Evolutionary conservation across 805 yeast species (phyloP).

Genomic region (Candida corydali): DNA sequence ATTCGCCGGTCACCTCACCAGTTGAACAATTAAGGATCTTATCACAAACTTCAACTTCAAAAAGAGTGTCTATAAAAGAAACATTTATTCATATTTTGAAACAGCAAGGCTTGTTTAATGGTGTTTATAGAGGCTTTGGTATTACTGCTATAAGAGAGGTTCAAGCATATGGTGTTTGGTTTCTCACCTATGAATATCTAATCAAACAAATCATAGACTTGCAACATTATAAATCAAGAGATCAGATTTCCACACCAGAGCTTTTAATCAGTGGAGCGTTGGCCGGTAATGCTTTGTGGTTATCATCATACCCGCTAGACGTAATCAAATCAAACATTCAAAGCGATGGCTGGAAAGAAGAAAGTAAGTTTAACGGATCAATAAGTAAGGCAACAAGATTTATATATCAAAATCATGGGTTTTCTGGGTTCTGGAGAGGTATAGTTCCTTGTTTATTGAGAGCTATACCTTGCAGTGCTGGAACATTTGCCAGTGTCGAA

Average conservation of each 20-base stretch:
- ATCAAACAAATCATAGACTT: conserved; percentile 35
- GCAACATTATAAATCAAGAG: conserved; percentile 36
- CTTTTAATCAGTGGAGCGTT: conserved; percentile 55
- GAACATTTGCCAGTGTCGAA: conserved; percentile 76
- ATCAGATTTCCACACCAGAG: conserved; percentile 51
- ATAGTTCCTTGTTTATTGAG: conserved; percentile 54
- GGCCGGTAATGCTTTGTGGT: conserved; percentile 69
- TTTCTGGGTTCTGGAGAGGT: conserved; percentile 59
- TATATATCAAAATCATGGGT: conserved; percentile 41
- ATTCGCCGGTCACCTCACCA: conserved; percentile 58
- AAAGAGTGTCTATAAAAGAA: conserved; percentile 19
- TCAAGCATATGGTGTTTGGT: conserved; percentile 79
- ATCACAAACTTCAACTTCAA: conserved; percentile 45
- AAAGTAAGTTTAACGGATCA: conserved; percentile 41
- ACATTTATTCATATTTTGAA: conserved; percentile 41
- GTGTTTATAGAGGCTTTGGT: conserved; percentile 51
- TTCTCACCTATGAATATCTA: conserved; percentile 57
- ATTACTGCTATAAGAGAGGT: conserved; percentile 56
- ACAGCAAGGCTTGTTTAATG: conserved; percentile 40
- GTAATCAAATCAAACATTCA: conserved; percentile 49
- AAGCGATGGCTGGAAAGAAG: conserved; percentile 47
- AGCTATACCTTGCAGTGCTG: conserved; percentile 67
- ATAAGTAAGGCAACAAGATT: conserved; percentile 30
- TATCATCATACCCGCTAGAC: conserved; percentile 50
- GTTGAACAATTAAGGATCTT: conserved; percentile 65